Evolutionary conservation across 2,329 filamentous ascomycete genomes (phyloP).

Genomic region (Colletotrichum sp.): DNA sequence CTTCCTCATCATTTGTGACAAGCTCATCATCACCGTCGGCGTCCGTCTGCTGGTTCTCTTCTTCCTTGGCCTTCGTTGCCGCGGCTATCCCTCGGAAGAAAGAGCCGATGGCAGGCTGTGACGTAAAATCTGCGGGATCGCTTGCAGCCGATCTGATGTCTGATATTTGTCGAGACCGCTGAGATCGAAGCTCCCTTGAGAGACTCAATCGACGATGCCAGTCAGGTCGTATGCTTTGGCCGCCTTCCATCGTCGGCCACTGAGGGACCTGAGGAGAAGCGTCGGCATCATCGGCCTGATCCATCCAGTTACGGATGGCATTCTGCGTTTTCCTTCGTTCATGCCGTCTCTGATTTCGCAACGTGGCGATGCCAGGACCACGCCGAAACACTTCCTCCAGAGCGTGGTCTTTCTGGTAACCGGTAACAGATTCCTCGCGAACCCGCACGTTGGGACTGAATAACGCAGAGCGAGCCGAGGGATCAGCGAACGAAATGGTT

Average conservation of each 20-base stretch:
- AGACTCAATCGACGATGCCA: slow-evolving; percentile 61
- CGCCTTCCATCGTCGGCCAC: slow-evolving; percentile 55
- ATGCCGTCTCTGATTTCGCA: slow-evolving; percentile 64
- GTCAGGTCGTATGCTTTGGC: slow-evolving; percentile 40
- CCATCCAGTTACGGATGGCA: slow-evolving; percentile 92
- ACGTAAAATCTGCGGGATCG: slow-evolving; percentile 68
- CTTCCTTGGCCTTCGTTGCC: slow-evolving; percentile 31
- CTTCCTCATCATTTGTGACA: slow-evolving; percentile 79
- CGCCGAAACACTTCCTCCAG: slow-evolving; percentile 89
- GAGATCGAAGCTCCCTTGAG: slow-evolving; percentile 49
- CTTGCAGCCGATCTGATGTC: slow-evolving; percentile 66
- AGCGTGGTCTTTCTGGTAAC: slow-evolving; percentile 87
- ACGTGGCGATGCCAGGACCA: slow-evolving; percentile 68
- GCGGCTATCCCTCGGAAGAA: slow-evolving; percentile 19
- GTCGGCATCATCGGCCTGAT: slow-evolving; percentile 63
- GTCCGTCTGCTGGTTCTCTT: slow-evolving; percentile 70
- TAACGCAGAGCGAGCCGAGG: slow-evolving; percentile 60
- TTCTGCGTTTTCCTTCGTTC: slow-evolving; percentile 78
- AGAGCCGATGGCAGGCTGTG: slow-evolving; percentile 28
- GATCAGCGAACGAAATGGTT: slow-evolving; percentile 62
- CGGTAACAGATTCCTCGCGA: slow-evolving; percentile 85
- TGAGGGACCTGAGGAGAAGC: slow-evolving; percentile 48
- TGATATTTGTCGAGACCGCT: slow-evolving; percentile 55
- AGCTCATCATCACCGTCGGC: slow-evolving; percentile 90
- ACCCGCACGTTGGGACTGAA: slow-evolving; percentile 77